These are phyloP conservation scores for Penicillium argentinense DNA, from an alignment of 495 filamentous ascomycete species.

Conservation along the genomic window DNA sequence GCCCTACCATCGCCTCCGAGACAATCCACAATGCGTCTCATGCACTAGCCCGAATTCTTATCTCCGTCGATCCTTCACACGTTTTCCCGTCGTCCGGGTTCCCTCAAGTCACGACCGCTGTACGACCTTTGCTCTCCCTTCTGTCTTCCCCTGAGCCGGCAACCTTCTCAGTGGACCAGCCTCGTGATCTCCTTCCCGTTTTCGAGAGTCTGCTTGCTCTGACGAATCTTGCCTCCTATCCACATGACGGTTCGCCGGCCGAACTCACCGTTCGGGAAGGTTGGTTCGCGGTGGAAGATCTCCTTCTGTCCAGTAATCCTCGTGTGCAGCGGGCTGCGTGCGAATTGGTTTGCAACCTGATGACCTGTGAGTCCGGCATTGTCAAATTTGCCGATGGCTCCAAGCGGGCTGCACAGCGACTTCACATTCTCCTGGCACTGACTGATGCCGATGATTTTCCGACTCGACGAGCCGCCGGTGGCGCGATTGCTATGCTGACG, in stretches of 20 bases:
- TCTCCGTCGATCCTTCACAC: slow-evolving; percentile 81
- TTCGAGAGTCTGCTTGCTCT: slow-evolving; percentile 91
- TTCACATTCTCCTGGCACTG: slow-evolving; percentile 83
- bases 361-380: slow-evolving; percentile 71
- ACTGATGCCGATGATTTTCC: slow-evolving; percentile 79
- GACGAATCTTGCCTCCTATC: slow-evolving; percentile 85
- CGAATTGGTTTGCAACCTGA: slow-evolving; percentile 90
- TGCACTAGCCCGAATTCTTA: slow-evolving; percentile 86
- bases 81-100: slow-evolving; percentile 78
- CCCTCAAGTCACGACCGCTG: slow-evolving; percentile 69
- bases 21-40: slow-evolving; percentile 70
- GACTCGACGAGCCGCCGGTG: slow-evolving; percentile 82
- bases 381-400: slow-evolving; percentile 72
- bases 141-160: slow-evolving; percentile 52
- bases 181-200: slow-evolving; percentile 77
- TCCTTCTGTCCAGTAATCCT: slow-evolving; percentile 73
- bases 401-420: slow-evolving; percentile 63
- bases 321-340: slow-evolving; percentile 78
- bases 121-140: slow-evolving; percentile 75
- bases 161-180: slow-evolving; percentile 52
- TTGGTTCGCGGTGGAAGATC: slow-evolving; percentile 75
- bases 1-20: slow-evolving; percentile 34
- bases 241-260: slow-evolving; percentile 61
- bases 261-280: slow-evolving; percentile 68
- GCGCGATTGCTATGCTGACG: slow-evolving; percentile 80